Percentiles rank a stretch among this genome's conserved stretches.
Conservation (phyloP, 2,329 filamentous ascomycete genomes). For the Talaromyces sp. region DNA sequence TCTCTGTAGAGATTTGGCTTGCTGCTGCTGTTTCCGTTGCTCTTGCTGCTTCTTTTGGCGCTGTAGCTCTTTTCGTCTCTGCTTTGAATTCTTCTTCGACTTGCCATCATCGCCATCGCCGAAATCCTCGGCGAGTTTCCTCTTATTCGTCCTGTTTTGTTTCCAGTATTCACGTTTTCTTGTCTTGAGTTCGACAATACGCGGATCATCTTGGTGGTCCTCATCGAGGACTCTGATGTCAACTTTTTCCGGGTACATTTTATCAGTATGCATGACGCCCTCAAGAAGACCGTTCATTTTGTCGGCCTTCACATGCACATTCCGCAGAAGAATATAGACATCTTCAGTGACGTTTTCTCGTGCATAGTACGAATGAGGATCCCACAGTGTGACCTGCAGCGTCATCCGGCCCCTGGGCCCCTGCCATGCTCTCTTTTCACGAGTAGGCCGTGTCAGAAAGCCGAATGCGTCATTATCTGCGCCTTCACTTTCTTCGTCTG, state of each 20-base stretch:
- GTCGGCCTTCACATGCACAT: constrained; percentile 64
- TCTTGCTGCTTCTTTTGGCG: constrained; percentile 31
- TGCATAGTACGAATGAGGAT: constrained; percentile 62
- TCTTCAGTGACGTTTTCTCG: constrained; percentile 54
- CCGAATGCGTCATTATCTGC: constrained; percentile 51
- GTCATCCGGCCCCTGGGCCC: constrained; percentile 72
- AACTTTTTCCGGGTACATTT: constrained; percentile 50
- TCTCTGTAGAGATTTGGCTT: constrained; percentile 25
- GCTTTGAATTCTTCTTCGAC: constrained; percentile 36
- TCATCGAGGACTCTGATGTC: constrained; percentile 55
- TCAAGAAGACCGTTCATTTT: constrained; percentile 60
- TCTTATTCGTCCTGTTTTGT: constrained; percentile 43
- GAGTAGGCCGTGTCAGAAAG: constrained; percentile 43
- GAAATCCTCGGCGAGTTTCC: constrained; percentile 20
- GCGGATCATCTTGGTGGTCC: constrained; percentile 43
- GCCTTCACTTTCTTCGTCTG: constrained; percentile 41
- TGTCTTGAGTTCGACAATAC: constrained; percentile 56
- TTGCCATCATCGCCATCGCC: constrained; percentile 31
- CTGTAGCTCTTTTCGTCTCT: constrained; percentile 30
- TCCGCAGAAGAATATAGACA: constrained; percentile 64
- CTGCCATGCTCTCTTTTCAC: constrained; percentile 52
- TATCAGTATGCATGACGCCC: constrained; percentile 66
- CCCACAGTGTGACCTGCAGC: constrained; percentile 68
- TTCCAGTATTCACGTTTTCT: constrained; percentile 65
- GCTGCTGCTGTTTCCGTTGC: constrained; percentile 31